Evolutionary conservation across 2,329 filamentous ascomycete genomes (phyloP), one percentile per base, ranked within the genome.

Genomic region (Penicillium sp.): DNA sequence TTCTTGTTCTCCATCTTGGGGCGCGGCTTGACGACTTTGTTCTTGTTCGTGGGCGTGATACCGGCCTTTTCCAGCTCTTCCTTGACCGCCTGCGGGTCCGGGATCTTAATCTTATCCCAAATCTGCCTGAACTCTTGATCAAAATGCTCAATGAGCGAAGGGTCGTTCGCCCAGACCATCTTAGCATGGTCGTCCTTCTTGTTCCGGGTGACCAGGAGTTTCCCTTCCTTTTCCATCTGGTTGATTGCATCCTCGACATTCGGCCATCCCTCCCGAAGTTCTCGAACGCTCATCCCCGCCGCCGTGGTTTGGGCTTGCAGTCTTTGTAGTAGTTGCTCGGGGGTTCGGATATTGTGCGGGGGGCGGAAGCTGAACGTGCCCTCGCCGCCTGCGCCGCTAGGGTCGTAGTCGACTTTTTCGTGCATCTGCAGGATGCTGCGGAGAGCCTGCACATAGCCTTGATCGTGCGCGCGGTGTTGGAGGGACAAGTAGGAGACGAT

Each of bases 211-310:
- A 96, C 87, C 23, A 97, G 76, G 31, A 97, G 76, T 64, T 84
- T 84, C 59, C 90, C 84, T 62, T 86, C 79, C 27, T 69, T 69
- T 71, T 96, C 91, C 36, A 98, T 76, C 53, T 79, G 75, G 48
- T 85, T 79, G 62, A 98, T 85, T 7, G 85, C 79, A 14, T 84
- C 79, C 45, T 90, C 82, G 58, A 88, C 94, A 56, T 84, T 83
- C 16, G 84, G 82, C 93, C 93, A 98, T 48, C 93, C 93, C 63
- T 98, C 93, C 68, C 95, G 94, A 47, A 98, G 78, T 57, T 96
- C 89, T 64, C 88, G 89, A 48, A 97, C 87, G 25, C 77, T 77
- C 39, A 97, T 79, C 9, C 87, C 88, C 50, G 84, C 81, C 1
- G 87, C 86, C 43, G 89, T 89, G 36, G 80, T 81, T 67, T 90